Base-by-base conservation (phyloP, 2,329 filamentous ascomycete species). In the Microcyclospora pomicola region DNA sequence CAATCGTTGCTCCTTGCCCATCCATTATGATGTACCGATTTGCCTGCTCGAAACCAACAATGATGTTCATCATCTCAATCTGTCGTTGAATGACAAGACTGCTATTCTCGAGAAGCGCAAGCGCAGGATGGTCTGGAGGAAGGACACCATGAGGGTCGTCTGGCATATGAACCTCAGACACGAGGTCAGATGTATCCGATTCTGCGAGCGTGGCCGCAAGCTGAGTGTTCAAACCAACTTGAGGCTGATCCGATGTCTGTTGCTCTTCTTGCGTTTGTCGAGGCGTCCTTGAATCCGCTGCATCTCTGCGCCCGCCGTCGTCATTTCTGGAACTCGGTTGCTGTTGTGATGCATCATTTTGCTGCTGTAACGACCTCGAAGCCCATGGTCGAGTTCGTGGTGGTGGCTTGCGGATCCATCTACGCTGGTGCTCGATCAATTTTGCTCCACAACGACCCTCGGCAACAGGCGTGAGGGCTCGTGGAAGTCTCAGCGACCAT, bases 1-100 rank as follows among this genome's bases (percentile, higher is more conserved):
- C 75, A 32, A 79, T 65, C 44, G 76, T 75, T 41, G 73, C 71
- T 5, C 75, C 75, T 37, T 71, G 64, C 2, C 73, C 73, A 57
- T 78, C 72, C 65, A 78, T 71, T 35, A 80, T 76, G 11, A 76
- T 67, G 51, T 80, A 80, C 53, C 68, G 67, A 49, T 79, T 79
- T 10, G 75, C 74, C 53, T 80, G 75, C 55, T 80, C 75, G 46
- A 78, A 78, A 1, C 75, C 75, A 54, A 77, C 59, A 49, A 80
- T 64, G 9, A 79, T 63, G 54, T 78, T 79, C 71, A 77, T 75
- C 61, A 78, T 67, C 51, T 79, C 75, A 19, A 80, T 51, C 49
- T 79, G 73, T 27, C 75, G 62, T 46, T 77, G 73, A 9, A 80
- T 66, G 6, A 80, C 68, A 33, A 80, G 61, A 7, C 72, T 68